These are phyloP conservation scores for Lactarius akahatsu DNA, from an alignment of 768 basidiomycete genomes.

Conservation along the genomic window DNA sequence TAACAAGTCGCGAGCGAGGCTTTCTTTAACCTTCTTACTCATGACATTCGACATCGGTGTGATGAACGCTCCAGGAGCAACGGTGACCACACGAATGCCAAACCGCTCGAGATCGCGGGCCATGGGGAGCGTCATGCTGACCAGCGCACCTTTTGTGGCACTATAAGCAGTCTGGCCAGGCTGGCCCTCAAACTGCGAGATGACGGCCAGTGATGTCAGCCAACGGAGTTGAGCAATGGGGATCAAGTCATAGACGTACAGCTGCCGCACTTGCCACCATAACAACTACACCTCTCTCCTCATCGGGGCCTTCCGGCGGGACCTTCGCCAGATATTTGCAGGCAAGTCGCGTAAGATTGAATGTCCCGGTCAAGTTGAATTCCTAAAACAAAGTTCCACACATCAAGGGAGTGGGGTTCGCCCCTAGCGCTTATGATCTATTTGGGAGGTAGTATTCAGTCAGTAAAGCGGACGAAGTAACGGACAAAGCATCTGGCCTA, in stretches of 20 bases:
- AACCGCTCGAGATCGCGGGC: slow-evolving; percentile 56
- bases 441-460: background rate
- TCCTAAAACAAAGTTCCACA: slow-evolving; percentile 52
- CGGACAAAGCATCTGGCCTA: slow-evolving; percentile 13
- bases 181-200: slow-evolving; percentile 51
- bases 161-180: slow-evolving; percentile 58
- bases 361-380: slow-evolving; percentile 61
- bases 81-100: slow-evolving; percentile 52
- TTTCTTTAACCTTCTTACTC: slow-evolving; percentile 31
- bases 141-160: slow-evolving; percentile 55
- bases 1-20: slow-evolving; percentile 31
- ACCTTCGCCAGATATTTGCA: slow-evolving; percentile 50
- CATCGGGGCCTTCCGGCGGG: slow-evolving; percentile 46
- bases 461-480: background rate
- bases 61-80: slow-evolving; percentile 56
- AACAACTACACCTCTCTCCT: slow-evolving; percentile 58
- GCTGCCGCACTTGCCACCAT: slow-evolving; percentile 57
- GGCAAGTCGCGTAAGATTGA: slow-evolving; percentile 57
- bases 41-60: slow-evolving; percentile 40
- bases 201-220: background rate
- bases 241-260: slow-evolving; percentile 18
- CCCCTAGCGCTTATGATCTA: slow-evolving; percentile 50
- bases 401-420: slow-evolving; percentile 47
- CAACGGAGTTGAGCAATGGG: background rate
- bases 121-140: slow-evolving; percentile 59